These are phyloP conservation scores for Phoma sp. DNA, from an alignment of 2,329 filamentous ascomycete genomes.

Conservation along the genomic window DNA sequence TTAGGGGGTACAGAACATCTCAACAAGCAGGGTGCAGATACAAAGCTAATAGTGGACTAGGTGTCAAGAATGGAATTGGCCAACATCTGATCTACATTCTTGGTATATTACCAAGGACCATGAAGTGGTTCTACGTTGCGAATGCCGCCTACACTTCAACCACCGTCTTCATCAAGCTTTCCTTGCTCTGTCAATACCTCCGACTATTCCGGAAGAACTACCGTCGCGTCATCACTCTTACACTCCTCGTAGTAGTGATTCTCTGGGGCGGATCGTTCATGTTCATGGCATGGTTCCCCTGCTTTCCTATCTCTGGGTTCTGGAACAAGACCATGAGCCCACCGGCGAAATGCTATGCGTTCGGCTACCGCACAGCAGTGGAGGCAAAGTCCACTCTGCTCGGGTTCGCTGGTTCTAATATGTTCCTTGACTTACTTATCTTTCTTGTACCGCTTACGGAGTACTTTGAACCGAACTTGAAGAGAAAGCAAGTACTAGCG, in stretches of 20 bases:
- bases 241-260: conserved; percentile 22
- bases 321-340: conserved; percentile 21
- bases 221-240: conserved; percentile 21
- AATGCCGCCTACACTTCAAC: conserved; percentile 6
- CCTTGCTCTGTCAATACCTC: conserved; percentile 43
- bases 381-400: conserved; percentile 28
- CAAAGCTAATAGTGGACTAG: background rate
- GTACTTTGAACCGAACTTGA: conserved; percentile 30
- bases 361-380: conserved; percentile 22
- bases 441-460: conserved; percentile 37
- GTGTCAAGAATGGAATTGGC: background rate
- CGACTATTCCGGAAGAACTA: conserved; percentile 31
- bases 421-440: conserved; percentile 39
- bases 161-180: conserved; percentile 21
- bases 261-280: conserved; percentile 34
- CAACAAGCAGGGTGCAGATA: background rate
- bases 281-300: conserved; percentile 42
- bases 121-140: conserved; percentile 12
- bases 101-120: background rate
- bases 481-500: conserved; percentile 33
- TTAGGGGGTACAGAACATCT: background rate
- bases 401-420: conserved; percentile 37
- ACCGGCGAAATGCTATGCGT: conserved; percentile 35
- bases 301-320: conserved; percentile 32
- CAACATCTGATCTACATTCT: conserved; percentile 7